Evolutionary conservation across 78 protist species (phyloP).

Genomic region (Guillardia theta): DNA sequence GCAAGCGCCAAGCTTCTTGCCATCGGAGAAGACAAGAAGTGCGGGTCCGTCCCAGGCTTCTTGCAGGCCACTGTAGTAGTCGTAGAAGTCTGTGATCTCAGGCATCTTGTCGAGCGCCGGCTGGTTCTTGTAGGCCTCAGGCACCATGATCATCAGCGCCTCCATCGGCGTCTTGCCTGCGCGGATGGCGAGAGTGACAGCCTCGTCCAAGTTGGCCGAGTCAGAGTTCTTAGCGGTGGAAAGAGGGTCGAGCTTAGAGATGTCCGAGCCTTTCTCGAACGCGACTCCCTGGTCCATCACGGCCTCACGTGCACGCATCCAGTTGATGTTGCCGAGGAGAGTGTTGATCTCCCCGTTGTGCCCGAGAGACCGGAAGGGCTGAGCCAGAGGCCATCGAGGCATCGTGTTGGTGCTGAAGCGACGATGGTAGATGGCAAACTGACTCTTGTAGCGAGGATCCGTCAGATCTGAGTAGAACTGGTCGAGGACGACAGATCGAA

Average conservation of each 20-base stretch:
- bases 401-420: conserved; percentile 65
- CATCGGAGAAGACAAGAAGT: conserved; percentile 79
- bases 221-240: conserved; percentile 63
- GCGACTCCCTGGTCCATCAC: background rate
- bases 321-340: conserved; percentile 74
- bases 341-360: conserved; percentile 95
- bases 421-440: conserved; percentile 55
- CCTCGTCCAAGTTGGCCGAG: conserved; percentile 74
- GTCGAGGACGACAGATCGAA: conserved; percentile 33
- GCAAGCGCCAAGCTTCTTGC: conserved; percentile 71
- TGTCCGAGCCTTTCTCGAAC: background rate
- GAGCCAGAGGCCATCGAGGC: conserved; percentile 54
- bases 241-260: conserved; percentile 4
- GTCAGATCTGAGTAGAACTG: background rate
- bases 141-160: conserved; percentile 77
- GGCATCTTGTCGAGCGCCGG: background rate
- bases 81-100: background rate
- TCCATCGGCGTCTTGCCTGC: conserved; percentile 67
- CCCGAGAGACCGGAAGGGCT: conserved; percentile 42
- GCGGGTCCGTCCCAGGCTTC: conserved; percentile 96
- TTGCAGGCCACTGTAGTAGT: conserved; percentile 52
- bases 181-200: conserved; percentile 60
- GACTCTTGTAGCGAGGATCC: background rate
- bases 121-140: conserved; percentile 63
- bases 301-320: conserved; percentile 81